Evolutionary conservation across 2,329 filamentous ascomycete genomes (phyloP).

Genomic region (Corynespora cassiicola): DNA sequence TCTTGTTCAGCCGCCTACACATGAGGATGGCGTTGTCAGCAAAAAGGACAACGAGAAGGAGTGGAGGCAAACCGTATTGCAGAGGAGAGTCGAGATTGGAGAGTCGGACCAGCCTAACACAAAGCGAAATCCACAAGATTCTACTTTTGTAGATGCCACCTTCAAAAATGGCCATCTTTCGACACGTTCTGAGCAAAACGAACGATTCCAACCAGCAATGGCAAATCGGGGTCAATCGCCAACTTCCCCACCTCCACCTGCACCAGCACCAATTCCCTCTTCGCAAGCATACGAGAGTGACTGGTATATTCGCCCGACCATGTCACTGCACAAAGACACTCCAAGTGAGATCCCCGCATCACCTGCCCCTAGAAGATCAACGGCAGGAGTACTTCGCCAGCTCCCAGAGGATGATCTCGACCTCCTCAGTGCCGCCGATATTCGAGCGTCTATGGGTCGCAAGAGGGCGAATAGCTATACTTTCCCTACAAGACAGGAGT

Average conservation of each 20-base stretch:
- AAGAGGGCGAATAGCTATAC: too few relatives aligned
- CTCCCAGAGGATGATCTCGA: slow-evolving; percentile 49
- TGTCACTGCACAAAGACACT: too few relatives aligned
- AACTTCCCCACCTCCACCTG: too few relatives aligned
- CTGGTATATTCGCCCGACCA: background rate
- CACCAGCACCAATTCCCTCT: slow-evolving; percentile 2
- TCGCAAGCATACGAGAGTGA: slow-evolving; percentile 1
- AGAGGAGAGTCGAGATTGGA: slow-evolving; percentile 16
- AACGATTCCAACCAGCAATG: slow-evolving; percentile 6
- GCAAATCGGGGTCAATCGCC: slow-evolving; percentile 3
- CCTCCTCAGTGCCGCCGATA: slow-evolving; percentile 47
- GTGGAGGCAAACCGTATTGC: slow-evolving; percentile 36
- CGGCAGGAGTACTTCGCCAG: slow-evolving; percentile 35
- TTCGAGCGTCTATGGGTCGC: slow-evolving; percentile 51
- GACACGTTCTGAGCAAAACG: too few relatives aligned
- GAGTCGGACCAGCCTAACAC: too few relatives aligned
- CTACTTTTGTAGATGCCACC: too few relatives aligned
- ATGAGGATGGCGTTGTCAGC: background rate
- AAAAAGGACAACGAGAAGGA: slow-evolving; percentile 4
- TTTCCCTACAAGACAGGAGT: slow-evolving; percentile 25
- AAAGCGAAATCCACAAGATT: too few relatives aligned
- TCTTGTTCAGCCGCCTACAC: slow-evolving; percentile 17
- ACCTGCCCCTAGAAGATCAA: slow-evolving; percentile 13
- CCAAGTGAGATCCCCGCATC: background rate
- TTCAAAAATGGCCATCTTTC: too few relatives aligned